A percentile compares a stretch with the other conserved stretches of the same genome.
phyloP scores from a whole-genome alignment of 352 stramenopile genomes.

The Phytophthora tentaculata region DNA sequence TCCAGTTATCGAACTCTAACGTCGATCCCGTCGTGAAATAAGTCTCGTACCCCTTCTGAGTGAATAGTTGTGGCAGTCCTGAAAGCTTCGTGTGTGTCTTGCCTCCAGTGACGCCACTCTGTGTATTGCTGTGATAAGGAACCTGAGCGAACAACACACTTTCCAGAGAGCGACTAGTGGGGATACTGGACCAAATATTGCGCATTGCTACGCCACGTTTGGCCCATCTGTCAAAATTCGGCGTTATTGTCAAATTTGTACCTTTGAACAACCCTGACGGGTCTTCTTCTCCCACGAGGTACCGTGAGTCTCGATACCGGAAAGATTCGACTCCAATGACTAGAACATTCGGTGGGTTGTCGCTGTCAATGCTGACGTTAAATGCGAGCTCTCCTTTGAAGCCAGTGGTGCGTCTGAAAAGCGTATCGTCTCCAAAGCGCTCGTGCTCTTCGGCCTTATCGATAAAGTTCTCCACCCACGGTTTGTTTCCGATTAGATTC shows the following conservation, averaged over 20 bases:
- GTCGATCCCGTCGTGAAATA: slow-evolving; percentile 12
- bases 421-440: background rate
- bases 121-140: slow-evolving; percentile 5
- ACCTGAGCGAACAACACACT: slow-evolving; percentile 11
- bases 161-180: slow-evolving; percentile 7
- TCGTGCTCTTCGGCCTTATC: slow-evolving; percentile 1
- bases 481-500: background rate
- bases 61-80: slow-evolving; percentile 8
- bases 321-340: slow-evolving; percentile 11
- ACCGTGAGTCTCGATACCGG: slow-evolving; percentile 8
- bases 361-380: slow-evolving; percentile 4
- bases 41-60: slow-evolving; percentile 12
- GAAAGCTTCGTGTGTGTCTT: slow-evolving; percentile 1
- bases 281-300: slow-evolving; percentile 6
- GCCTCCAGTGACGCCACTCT: slow-evolving; percentile 9
- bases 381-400: slow-evolving; percentile 10
- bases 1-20: slow-evolving; percentile 3
- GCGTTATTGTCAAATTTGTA: slow-evolving; percentile 9
- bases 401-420: slow-evolving; percentile 9
- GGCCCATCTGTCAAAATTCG: slow-evolving; percentile 14
- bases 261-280: slow-evolving; percentile 12
- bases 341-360: slow-evolving; percentile 9
- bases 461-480: slow-evolving; percentile 5
- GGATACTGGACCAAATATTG: slow-evolving; percentile 18
- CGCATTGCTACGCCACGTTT: slow-evolving; percentile 6